A percentile compares a stretch with the other conserved stretches of the same genome.
These are phyloP conservation scores for Carex scoparia DNA, from an alignment of 176 grass and related monocot genomes.

Conservation along the genomic window DNA sequence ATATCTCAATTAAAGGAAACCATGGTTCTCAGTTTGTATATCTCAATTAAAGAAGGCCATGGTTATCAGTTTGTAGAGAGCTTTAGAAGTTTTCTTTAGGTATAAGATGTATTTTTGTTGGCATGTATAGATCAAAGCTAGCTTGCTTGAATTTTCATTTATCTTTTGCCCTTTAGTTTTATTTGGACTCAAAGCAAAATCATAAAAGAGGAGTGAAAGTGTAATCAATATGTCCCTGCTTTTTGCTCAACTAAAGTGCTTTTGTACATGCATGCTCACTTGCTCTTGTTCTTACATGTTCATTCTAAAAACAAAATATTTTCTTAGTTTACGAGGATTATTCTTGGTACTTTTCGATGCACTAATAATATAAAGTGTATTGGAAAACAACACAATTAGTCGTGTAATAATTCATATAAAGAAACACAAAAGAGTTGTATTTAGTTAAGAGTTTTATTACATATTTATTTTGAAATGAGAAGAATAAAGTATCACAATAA, in stretches of 20 bases:
- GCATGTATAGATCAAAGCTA: background rate
- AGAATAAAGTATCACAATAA: too few species aligned
- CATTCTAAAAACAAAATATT: background rate
- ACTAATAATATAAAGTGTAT: background rate
- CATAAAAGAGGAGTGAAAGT: background rate
- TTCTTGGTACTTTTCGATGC: background rate
- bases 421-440: too few species aligned
- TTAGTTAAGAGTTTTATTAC: too few species aligned
- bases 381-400: background rate
- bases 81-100: background rate
- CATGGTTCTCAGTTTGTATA: background rate
- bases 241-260: too few species aligned
- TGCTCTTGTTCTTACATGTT: background rate
- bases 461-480: too few species aligned
- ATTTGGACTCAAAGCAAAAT: background rate
- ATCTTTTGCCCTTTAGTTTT: background rate
- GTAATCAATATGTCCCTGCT: background rate
- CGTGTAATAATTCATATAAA: background rate
- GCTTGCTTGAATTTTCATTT: background rate
- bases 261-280: background rate
- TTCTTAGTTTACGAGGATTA: background rate
- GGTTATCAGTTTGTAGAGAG: background rate
- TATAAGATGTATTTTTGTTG: slow-evolving; percentile 1
- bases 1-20: background rate
- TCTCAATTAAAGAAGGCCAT: background rate